Evolutionary conservation across 768 basidiomycete species (phyloP).

Genomic region (Tulasnella sp.): DNA sequence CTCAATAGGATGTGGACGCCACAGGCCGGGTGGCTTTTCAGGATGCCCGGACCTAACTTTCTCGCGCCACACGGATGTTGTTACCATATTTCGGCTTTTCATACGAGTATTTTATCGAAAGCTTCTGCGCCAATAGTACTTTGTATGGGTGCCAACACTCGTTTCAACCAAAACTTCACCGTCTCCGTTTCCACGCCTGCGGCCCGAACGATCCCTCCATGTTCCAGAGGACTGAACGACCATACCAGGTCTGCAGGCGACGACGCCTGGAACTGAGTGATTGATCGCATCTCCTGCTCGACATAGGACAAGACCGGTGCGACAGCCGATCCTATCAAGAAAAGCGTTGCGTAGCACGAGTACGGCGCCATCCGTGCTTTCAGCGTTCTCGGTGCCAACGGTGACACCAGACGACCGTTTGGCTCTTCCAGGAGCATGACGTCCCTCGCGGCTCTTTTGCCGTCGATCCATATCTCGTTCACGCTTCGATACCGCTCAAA

Average conservation of each 20-base stretch:
- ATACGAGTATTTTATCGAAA: conserved; percentile 4
- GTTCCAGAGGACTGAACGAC: conserved; percentile 69
- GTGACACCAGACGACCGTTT: conserved; percentile 7
- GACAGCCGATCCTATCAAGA: conserved; percentile 74
- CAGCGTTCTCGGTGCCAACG: conserved; percentile 54
- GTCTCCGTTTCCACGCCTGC: conserved; percentile 78
- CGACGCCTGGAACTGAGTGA: conserved; percentile 62
- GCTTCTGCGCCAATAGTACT: conserved; percentile 18
- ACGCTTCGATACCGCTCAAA: conserved; percentile 82
- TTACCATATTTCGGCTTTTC: not conserved
- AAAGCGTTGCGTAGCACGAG: conserved; percentile 84
- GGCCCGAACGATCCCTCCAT: conserved; percentile 65
- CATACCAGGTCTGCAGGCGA: conserved; percentile 71
- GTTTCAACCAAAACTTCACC: conserved; percentile 69
- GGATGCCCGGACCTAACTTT: not conserved
- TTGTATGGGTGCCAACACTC: not conserved
- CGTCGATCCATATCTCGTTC: conserved; percentile 78
- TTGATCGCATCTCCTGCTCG: conserved; percentile 52
- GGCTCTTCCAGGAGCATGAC: conserved; percentile 68
- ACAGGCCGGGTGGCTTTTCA: too few species aligned
- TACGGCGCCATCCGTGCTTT: conserved; percentile 73
- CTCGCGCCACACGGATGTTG: not conserved
- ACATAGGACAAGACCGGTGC: conserved; percentile 55
- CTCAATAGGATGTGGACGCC: not conserved
- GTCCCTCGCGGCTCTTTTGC: conserved; percentile 71